Evolutionary conservation across 805 yeast species (phyloP), one percentile per base, ranked within the genome.

Genomic region (Candida maesae): DNA sequence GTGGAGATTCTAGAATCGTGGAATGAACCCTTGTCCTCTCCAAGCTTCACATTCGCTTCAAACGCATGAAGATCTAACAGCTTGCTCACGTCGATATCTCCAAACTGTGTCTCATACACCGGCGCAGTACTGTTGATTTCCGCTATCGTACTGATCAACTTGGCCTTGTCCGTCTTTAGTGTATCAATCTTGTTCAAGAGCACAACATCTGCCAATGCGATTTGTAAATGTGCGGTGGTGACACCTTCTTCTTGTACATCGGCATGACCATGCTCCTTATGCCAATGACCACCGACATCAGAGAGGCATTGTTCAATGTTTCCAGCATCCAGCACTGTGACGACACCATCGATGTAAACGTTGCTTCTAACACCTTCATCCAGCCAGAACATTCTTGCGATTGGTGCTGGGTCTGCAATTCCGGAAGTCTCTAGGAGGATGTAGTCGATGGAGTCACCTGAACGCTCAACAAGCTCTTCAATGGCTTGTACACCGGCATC

Each of bases 341-440:
- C 74, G 5, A 91, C 87, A 0, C 96, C 96, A 61, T 91, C 98
- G 24, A 93, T 81, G 59, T 86, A 85, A 2, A 93, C 88, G 50
- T 80, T 81, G 4, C 95, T 81, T 13, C 81, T 73, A 43, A 93
- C 68, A 0, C 90, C 97, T 18, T 86, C 91, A 60, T 93, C 99
- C 23, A 90, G 71, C 99, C 99, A 93, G 63, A 93, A 93, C 96
- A 91, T 91, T 49, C 81, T 78, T 5, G 97, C 96, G 20, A 93
- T 88, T 0, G 98, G 98, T 0, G 90, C 97, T 0, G 99, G 99
- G 58, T 93, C 98, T 0, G 99, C 99, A 13, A 93, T 73, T 0
- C 99, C 99, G 0, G 96, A 88, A 0, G 99, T 93, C 58, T 93
- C 99, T 39, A 93, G 66, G 18, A 93, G 60, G n/a, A 93, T 89